Conservation (phyloP, 257 asterid species). For the Solanum habrochaites region DNA sequence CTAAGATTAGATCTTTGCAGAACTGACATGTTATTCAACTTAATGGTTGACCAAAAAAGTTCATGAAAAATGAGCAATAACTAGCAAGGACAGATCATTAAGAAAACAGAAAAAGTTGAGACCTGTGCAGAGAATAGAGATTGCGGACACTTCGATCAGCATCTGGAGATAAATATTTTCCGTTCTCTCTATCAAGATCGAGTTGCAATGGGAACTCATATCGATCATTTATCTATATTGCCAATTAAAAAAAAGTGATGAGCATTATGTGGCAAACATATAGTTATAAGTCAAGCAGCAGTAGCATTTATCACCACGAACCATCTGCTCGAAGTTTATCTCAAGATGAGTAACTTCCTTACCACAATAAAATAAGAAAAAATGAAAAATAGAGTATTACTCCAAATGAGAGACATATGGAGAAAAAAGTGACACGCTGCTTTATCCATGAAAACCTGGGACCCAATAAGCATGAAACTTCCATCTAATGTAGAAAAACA, state of each 20-base stretch:
- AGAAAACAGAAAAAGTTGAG: conserved; percentile 6
- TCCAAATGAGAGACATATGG: neutral
- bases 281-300: neutral
- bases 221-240: conserved; percentile 73
- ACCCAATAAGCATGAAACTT: neutral
- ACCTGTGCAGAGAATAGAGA: conserved; percentile 88
- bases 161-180: conserved; percentile 76
- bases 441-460: neutral
- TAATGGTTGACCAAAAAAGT: neutral
- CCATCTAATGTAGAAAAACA: neutral
- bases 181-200: conserved; percentile 80
- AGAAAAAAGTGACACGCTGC: neutral
- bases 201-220: conserved; percentile 92
- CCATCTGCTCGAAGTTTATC: neutral
- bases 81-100: conserved; percentile 1
- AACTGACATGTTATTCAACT: neutral
- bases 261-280: neutral
- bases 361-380: neutral
- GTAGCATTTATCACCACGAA: neutral
- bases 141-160: conserved; percentile 76
- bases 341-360: neutral
- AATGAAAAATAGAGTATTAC: neutral
- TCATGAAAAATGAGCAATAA: neutral
- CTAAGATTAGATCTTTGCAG: neutral
- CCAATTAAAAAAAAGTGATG: neutral